These are phyloP conservation scores for Aaosphaeria pasadenensis DNA, from an alignment of 2,329 filamentous ascomycete genomes.

Conservation along the genomic window DNA sequence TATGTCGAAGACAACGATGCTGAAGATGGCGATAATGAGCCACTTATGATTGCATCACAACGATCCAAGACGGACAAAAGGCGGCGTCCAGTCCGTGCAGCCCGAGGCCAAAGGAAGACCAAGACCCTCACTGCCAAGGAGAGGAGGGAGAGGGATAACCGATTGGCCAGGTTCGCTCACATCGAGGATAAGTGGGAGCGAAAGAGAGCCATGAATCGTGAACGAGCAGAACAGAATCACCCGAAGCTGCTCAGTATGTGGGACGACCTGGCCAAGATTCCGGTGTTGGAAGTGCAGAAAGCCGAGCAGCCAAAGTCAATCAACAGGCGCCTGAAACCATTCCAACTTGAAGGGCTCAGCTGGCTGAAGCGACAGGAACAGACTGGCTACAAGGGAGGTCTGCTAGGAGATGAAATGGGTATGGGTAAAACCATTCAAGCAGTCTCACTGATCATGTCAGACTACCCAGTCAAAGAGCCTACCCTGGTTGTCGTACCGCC, in stretches of 20 bases:
- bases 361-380: constrained; percentile 95
- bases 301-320: constrained; percentile 75
- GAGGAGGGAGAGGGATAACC: constrained; percentile 14
- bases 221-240: constrained; percentile 71
- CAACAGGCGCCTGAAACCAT: constrained; percentile 80
- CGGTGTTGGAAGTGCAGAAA: constrained; percentile 61
- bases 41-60: constrained; percentile 14
- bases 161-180: constrained; percentile 26
- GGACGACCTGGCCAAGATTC: constrained; percentile 66
- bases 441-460: constrained; percentile 96
- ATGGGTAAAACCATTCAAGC: constrained; percentile 98
- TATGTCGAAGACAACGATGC: constrained; percentile 8
- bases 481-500: constrained; percentile 88
- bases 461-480: constrained; percentile 80
- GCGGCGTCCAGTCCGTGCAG: constrained; percentile 4
- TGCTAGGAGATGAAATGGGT: constrained; percentile 97
- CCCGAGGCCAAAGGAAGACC: constrained; percentile 1
- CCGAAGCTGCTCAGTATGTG: constrained; percentile 83
- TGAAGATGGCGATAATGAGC: constrained; percentile 27
- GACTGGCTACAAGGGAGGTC: constrained; percentile 78
- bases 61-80: constrained; percentile 7
- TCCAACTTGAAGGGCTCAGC: constrained; percentile 87
- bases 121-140: constrained; percentile 21
- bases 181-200: constrained; percentile 40
- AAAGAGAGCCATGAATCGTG: constrained; percentile 54